These are phyloP conservation scores for Epichloe scottii DNA, from an alignment of 2,329 filamentous ascomycete genomes.

Conservation along the genomic window DNA sequence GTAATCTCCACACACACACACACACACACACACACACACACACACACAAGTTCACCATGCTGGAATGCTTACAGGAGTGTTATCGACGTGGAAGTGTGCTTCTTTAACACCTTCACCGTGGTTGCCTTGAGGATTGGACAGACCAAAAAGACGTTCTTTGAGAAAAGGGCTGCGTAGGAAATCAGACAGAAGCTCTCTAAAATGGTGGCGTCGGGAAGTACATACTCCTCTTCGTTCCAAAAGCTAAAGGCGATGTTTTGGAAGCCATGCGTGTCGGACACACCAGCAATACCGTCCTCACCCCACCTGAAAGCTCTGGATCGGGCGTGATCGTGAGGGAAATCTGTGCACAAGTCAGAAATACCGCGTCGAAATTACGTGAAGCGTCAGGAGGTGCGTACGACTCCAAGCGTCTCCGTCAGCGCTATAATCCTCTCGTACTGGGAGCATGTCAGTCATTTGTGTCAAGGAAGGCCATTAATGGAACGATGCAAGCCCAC, in stretches of 20 bases:
- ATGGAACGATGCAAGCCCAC: conserved; percentile 31
- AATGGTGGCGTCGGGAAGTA: background rate
- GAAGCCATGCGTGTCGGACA: conserved; percentile 77
- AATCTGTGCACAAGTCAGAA: conserved; percentile 44
- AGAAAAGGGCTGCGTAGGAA: conserved; percentile 57
- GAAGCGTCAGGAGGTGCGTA: conserved; percentile 34
- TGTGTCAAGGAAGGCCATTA: conserved; percentile 1
- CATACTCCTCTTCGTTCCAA: conserved; percentile 92
- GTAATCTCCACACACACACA: background rate
- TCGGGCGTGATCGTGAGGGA: conserved; percentile 83
- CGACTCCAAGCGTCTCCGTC: conserved; percentile 94
- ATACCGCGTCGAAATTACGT: conserved; percentile 6
- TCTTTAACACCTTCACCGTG: conserved; percentile 97
- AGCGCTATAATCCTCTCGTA: conserved; percentile 81
- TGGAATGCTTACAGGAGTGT: conserved; percentile 52
- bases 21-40: too few species aligned
- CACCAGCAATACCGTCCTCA: conserved; percentile 91
- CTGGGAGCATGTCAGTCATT: conserved; percentile 24
- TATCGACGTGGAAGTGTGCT: conserved; percentile 91
- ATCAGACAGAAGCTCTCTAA: background rate
- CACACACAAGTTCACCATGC: background rate
- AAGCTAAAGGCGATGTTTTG: conserved; percentile 94
- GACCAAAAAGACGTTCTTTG: conserved; percentile 87
- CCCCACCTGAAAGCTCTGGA: conserved; percentile 89
- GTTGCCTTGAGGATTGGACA: conserved; percentile 93